These are phyloP conservation scores for Herpetomonas tarakana DNA, from an alignment of 208 protist genomes.

Conservation along the genomic window DNA sequence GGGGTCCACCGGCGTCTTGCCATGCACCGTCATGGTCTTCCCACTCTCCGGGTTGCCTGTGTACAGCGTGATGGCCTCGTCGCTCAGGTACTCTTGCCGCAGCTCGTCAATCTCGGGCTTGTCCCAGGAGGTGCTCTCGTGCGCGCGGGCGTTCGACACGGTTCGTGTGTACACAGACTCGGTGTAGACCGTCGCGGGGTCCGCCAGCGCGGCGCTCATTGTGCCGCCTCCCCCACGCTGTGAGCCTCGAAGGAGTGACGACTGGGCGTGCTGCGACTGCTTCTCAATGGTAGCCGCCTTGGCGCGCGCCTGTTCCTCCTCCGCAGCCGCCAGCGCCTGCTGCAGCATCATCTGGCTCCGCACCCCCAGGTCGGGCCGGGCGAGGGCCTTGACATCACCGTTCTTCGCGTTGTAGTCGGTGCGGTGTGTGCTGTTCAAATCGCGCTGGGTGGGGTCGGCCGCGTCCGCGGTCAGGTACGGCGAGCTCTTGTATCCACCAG, in stretches of 20 bases:
- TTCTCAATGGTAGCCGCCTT: slow-evolving; percentile 15
- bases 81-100: slow-evolving; percentile 58
- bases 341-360: slow-evolving; percentile 58
- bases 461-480: slow-evolving; percentile 71
- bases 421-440: slow-evolving; percentile 63
- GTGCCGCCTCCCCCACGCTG: background rate
- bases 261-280: background rate
- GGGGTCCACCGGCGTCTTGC: slow-evolving; percentile 77
- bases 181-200: background rate
- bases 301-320: slow-evolving; percentile 28
- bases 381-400: slow-evolving; percentile 47
- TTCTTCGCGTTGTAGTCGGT: slow-evolving; percentile 60
- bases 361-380: slow-evolving; percentile 61
- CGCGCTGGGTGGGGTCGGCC: slow-evolving; percentile 35
- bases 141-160: background rate
- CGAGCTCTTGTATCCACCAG: slow-evolving; percentile 66
- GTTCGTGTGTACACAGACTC: background rate
- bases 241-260: background rate
- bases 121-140: slow-evolving; percentile 28
- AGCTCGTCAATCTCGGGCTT: slow-evolving; percentile 56
- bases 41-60: slow-evolving; percentile 76
- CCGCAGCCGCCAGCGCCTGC: slow-evolving; percentile 48
- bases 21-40: slow-evolving; percentile 83
- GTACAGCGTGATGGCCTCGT: slow-evolving; percentile 85
- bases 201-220: slow-evolving; percentile 1